Evolutionary conservation across 106 monocot genomes (phyloP).

Genomic region (Apostasia ramifera): DNA sequence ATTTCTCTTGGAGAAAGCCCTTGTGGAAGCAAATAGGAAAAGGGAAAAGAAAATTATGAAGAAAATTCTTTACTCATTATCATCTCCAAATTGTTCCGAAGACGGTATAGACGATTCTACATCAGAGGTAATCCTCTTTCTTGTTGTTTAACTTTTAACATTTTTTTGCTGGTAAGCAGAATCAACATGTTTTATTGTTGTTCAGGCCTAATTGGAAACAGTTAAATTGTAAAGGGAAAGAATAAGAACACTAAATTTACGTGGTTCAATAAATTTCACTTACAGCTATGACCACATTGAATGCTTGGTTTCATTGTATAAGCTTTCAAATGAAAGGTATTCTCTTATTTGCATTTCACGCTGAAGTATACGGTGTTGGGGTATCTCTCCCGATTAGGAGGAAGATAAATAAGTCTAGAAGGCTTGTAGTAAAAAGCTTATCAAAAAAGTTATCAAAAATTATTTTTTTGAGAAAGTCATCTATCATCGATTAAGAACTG

Average conservation of each 20-base stretch:
- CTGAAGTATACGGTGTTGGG: no score
- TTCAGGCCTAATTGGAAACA: not conserved
- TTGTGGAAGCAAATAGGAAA: conserved; percentile 63
- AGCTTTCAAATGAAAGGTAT: not conserved
- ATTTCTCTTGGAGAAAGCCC: conserved; percentile 49
- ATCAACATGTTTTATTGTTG: not conserved
- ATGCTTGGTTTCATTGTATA: not conserved
- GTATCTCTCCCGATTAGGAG: no score
- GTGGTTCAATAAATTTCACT: not conserved
- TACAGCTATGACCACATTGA: not conserved
- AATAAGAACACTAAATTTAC: not conserved
- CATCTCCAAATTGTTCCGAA: conserved; percentile 30
- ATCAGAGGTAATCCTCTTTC: conserved; percentile 25
- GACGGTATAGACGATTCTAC: conserved; percentile 30
- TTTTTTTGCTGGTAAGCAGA: no score
- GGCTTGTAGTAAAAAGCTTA: no score
- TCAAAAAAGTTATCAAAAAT: no score
- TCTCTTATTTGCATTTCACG: no score
- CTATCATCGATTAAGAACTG: no score
- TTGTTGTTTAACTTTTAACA: not conserved
- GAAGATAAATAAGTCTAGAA: no score
- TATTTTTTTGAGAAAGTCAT: no score
- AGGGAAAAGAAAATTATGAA: conserved; percentile 70
- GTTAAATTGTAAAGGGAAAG: not conserved
- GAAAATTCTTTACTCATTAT: conserved; percentile 7